Conservation (phyloP, 2,329 filamentous ascomycete species). For the Fusarium acutatum region DNA sequence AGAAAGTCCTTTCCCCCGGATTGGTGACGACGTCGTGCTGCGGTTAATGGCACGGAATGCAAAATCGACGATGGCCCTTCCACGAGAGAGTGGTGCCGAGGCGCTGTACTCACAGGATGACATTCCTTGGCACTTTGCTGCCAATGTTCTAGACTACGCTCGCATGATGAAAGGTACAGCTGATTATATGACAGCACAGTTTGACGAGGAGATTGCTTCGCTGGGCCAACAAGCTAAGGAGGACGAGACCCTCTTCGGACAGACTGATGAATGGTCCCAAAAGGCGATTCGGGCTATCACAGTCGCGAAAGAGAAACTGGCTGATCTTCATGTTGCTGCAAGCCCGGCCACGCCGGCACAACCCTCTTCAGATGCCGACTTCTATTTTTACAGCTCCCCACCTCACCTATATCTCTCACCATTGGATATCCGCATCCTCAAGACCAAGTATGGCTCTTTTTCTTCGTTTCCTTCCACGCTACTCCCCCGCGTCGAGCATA, state of each 20-base stretch:
- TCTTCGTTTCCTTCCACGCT: conserved; percentile 84
- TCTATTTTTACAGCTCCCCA: conserved; percentile 88
- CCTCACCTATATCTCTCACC: conserved; percentile 91
- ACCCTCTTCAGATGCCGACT: conserved; percentile 58
- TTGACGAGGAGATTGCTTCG: conserved; percentile 79
- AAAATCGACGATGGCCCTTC: conserved; percentile 85
- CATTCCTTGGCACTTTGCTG: conserved; percentile 94
- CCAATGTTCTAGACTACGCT: conserved; percentile 93
- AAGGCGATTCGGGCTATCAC: conserved; percentile 81
- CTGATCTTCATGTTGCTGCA: conserved; percentile 50
- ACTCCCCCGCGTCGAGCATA: conserved; percentile 85
- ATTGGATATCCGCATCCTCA: conserved; percentile 90
- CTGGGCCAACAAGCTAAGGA: conserved; percentile 81
- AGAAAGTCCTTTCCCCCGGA: conserved; percentile 79
- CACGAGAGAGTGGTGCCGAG: conserved; percentile 79
- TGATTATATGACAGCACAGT: conserved; percentile 85
- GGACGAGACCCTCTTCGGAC: conserved; percentile 89
- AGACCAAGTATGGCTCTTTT: conserved; percentile 87
- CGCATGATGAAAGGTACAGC: conserved; percentile 94
- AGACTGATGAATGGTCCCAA: conserved; percentile 91
- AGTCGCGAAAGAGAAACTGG: conserved; percentile 78
- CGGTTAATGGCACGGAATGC: conserved; percentile 83
- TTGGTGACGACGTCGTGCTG: conserved; percentile 89
- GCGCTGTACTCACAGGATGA: conserved; percentile 74
- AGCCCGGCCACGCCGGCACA: conserved; percentile 28